Conservation (phyloP, 2,329 filamentous ascomycete species). For the Xylariaceae sp. region DNA sequence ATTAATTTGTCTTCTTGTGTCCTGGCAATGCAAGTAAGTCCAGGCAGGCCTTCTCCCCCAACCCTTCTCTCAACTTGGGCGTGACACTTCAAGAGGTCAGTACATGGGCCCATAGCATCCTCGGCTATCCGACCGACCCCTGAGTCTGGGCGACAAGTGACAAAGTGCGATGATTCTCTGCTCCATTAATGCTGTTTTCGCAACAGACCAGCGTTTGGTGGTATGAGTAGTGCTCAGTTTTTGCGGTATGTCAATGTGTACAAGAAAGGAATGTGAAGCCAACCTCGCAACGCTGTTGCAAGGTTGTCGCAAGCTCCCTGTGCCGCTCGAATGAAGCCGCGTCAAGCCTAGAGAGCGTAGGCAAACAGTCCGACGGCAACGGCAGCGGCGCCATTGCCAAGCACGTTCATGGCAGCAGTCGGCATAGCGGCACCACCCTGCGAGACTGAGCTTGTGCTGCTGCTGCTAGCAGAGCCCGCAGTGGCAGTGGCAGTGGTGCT, state of each 20-base stretch:
- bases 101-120: no score
- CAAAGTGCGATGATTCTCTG: no score
- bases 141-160: no score
- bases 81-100: no score
- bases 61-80: no score
- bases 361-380: constrained; percentile 46
- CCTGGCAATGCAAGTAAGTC: no score
- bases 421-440: constrained; percentile 16
- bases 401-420: constrained; percentile 21
- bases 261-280: constrained; percentile 13
- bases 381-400: constrained; percentile 39
- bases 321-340: background rate
- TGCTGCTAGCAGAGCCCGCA: constrained; percentile 9
- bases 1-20: no score
- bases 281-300: constrained; percentile 1
- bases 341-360: constrained; percentile 36
- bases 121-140: no score
- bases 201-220: no score
- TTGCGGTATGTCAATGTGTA: constrained; percentile 10
- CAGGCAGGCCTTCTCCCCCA: no score
- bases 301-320: background rate
- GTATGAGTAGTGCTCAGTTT: no score
- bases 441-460: constrained; percentile 16
- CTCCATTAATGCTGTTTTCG: no score
- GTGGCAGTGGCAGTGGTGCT: constrained; percentile 17